phyloP scores from a whole-genome alignment of 1,284 basidiomycete genomes.

The Irpex sp. region DNA sequence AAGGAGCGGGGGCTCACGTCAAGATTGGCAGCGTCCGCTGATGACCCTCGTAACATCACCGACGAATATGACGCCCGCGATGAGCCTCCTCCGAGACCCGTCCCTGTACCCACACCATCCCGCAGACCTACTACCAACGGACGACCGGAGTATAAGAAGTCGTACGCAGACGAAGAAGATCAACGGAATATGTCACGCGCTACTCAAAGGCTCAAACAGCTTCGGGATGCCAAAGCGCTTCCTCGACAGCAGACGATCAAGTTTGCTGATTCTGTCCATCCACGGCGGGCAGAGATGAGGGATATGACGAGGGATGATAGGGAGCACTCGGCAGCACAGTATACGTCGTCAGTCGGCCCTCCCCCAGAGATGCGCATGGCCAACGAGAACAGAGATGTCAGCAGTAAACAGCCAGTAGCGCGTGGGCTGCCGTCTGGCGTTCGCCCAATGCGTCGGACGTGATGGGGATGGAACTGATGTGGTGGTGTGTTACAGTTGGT shows the following conservation, averaged over 20 bases:
- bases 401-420: constrained; percentile 20
- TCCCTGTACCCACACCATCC: not conserved
- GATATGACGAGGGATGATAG: not conserved
- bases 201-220: constrained; percentile 39
- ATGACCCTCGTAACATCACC: not conserved
- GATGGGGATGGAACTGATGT: not conserved
- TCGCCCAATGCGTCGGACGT: constrained; percentile 13
- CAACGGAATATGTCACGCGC: constrained; percentile 6
- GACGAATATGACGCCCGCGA: not conserved
- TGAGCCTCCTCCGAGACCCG: not conserved
- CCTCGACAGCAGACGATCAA: constrained; percentile 31
- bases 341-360: not conserved
- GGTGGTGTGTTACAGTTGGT: not conserved
- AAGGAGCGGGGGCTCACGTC: constrained; percentile 40
- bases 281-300: constrained; percentile 7
- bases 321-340: constrained; percentile 1
- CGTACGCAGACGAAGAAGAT: constrained; percentile 32
- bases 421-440: constrained; percentile 24
- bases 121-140: not conserved
- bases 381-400: not conserved
- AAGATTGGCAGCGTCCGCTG: constrained; percentile 1
- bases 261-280: constrained; percentile 14
- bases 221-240: constrained; percentile 45
- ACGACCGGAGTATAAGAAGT: constrained; percentile 1
- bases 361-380: not conserved